Percentiles rank a stretch among this genome's conserved stretches.
phyloP scores from a whole-genome alignment of 768 basidiomycete genomes.

The Pisolithus marmoratus region DNA sequence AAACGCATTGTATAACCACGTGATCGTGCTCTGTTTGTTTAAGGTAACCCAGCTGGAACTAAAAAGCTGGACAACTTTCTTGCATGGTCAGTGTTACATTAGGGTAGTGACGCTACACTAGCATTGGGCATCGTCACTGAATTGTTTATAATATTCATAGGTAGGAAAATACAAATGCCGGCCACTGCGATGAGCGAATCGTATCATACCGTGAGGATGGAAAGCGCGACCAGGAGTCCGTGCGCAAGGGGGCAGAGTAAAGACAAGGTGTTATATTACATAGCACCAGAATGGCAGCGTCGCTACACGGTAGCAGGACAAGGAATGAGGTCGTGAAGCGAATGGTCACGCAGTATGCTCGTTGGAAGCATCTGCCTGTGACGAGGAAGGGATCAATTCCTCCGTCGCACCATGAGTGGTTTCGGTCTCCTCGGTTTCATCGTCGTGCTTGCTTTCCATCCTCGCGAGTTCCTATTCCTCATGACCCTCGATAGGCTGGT shows the following conservation, averaged over 20 bases:
- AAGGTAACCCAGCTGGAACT: no score
- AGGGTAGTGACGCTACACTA: no score
- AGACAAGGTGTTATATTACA: background rate
- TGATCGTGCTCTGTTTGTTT: no score
- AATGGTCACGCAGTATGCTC: constrained; percentile 8
- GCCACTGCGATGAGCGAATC: constrained; percentile 1
- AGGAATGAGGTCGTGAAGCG: constrained; percentile 1
- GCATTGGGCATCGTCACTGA: no score
- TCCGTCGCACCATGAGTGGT: constrained; percentile 9
- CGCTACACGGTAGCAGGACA: constrained; percentile 3
- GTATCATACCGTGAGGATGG: constrained; percentile 22
- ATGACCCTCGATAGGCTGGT: constrained; percentile 41
- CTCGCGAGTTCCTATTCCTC: constrained; percentile 57
- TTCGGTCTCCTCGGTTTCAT: constrained; percentile 17
- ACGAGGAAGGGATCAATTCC: constrained; percentile 11
- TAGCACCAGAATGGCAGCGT: constrained; percentile 5
- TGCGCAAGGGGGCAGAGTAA: constrained; percentile 1
- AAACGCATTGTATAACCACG: constrained; percentile 13
- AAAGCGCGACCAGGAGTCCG: constrained; percentile 10
- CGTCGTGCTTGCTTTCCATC: constrained; percentile 36
- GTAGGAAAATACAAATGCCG: constrained; percentile 2
- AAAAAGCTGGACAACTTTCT: no score
- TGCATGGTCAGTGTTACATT: no score
- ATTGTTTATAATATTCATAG: background rate
- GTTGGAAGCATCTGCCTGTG: constrained; percentile 4